Conservation (phyloP, 1,284 basidiomycete species). For the Cutaneotrichosporon mucoides region DNA sequence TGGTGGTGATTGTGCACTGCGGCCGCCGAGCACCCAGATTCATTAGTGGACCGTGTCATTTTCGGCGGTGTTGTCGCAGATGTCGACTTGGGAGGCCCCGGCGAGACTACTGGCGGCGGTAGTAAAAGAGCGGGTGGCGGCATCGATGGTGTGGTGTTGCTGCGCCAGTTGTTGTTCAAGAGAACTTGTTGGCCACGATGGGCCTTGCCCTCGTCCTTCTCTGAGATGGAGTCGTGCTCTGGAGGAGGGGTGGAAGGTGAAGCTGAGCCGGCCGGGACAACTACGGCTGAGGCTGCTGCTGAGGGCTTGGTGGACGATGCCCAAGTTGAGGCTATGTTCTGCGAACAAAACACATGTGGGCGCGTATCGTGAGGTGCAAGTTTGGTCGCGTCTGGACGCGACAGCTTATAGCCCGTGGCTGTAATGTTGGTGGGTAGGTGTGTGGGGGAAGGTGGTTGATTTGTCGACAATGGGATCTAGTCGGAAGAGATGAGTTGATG, state of each 20-base stretch:
- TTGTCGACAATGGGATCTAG: neutral
- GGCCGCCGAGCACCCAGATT: neutral
- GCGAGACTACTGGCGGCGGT: neutral
- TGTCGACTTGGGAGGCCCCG: no score
- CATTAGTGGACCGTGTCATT: neutral
- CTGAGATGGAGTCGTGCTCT: neutral
- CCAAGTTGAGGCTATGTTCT: neutral
- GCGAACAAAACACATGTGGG: constrained; percentile 3
- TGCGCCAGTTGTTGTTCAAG: no score
- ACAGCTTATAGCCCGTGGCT: neutral
- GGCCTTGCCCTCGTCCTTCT: neutral
- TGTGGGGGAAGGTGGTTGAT: neutral
- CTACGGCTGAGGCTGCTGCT: neutral
- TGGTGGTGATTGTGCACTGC: no score
- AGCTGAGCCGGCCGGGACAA: neutral
- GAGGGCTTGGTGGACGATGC: neutral
- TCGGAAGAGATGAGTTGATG: neutral
- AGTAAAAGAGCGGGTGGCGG: neutral
- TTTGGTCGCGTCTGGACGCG: neutral
- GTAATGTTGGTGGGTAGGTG: neutral
- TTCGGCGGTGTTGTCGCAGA: neutral
- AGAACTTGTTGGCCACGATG: neutral
- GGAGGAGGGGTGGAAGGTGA: neutral
- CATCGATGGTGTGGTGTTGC: neutral
- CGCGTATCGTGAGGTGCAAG: neutral